These are phyloP conservation scores for Mycena vulgaris DNA, from an alignment of 768 basidiomycete species.

Conservation along the genomic window DNA sequence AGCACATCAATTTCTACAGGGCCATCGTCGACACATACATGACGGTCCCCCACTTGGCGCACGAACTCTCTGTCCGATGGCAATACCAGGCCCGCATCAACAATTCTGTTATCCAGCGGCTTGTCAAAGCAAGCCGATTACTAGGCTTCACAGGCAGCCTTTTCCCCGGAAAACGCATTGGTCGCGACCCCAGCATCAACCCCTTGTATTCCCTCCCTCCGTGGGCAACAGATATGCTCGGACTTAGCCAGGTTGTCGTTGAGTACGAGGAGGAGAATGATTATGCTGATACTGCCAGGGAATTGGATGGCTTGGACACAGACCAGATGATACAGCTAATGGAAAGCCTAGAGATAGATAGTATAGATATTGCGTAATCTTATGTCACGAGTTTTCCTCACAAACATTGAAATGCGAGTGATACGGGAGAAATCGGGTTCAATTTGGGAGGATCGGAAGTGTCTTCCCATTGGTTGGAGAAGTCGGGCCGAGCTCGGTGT, in stretches of 20 bases:
- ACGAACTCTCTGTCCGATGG: background rate
- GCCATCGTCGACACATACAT: background rate
- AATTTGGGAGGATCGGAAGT: too few species aligned
- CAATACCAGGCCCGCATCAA: background rate
- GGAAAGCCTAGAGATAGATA: background rate
- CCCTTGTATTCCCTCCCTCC: background rate
- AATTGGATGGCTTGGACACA: background rate
- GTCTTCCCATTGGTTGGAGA: background rate
- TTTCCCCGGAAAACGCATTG: background rate
- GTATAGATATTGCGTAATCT: background rate
- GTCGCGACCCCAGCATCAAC: background rate
- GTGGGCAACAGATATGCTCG: background rate
- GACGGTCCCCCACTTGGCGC: background rate
- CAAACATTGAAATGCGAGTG: background rate
- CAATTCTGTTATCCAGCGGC: background rate
- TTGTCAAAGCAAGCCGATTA: background rate
- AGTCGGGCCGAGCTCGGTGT: background rate
- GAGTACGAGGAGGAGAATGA: background rate
- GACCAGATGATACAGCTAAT: background rate
- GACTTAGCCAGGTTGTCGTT: background rate
- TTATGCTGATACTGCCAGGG: background rate
- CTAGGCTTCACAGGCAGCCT: background rate
- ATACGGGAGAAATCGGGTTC: background rate
- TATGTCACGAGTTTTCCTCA: background rate
- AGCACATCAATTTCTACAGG: slow-evolving; percentile 23